phyloP scores from a whole-genome alignment of 1,139 yeast genomes.

The Ogataea hybrid region DNA sequence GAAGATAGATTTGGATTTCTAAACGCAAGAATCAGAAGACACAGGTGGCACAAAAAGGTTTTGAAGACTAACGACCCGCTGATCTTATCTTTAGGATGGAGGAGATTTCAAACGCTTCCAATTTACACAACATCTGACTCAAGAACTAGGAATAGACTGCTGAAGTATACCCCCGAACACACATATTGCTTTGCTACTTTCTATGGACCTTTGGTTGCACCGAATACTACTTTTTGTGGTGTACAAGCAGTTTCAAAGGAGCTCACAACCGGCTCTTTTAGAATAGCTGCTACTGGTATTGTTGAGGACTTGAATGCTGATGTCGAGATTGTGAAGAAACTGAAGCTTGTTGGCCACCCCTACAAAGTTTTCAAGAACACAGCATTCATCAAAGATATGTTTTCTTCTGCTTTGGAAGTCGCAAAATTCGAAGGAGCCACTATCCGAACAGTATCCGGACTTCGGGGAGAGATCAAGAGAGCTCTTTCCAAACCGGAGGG shows the following conservation, averaged over 20 bases:
- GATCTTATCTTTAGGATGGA: conserved; percentile 93
- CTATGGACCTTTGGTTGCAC: conserved; percentile 96
- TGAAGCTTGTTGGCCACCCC: conserved; percentile 94
- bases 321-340: conserved; percentile 90
- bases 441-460: conserved; percentile 94
- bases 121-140: conserved; percentile 96
- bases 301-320: conserved; percentile 89
- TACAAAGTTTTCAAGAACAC: conserved; percentile 92
- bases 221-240: conserved; percentile 96
- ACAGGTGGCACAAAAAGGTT: conserved; percentile 98
- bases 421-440: conserved; percentile 98
- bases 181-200: conserved; percentile 95
- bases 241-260: conserved; percentile 83
- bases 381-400: conserved; percentile 97
- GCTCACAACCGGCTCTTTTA: conserved; percentile 84
- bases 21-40: conserved; percentile 94
- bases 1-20: conserved; percentile 92
- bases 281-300: conserved; percentile 98
- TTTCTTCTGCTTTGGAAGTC: conserved; percentile 85
- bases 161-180: conserved; percentile 98
- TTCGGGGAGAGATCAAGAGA: conserved; percentile 95
- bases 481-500: conserved; percentile 96
- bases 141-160: conserved; percentile 95
- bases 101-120: conserved; percentile 96
- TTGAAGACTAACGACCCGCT: conserved; percentile 95